Base-by-base conservation (phyloP, 2,329 filamentous ascomycete genomes). In the Epichloe baconii region DNA sequence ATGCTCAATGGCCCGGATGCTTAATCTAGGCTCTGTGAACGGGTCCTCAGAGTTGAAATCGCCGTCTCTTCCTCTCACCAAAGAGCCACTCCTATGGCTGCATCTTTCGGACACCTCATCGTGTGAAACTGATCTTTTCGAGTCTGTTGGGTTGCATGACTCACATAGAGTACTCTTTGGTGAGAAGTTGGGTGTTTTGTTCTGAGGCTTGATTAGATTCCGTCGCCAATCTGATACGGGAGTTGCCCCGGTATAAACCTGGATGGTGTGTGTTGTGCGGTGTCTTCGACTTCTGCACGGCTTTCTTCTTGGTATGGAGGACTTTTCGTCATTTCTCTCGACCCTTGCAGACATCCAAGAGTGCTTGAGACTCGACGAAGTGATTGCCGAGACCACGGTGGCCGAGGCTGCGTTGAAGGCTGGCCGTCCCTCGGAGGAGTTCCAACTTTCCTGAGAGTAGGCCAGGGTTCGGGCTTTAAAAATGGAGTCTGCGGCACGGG, bases 1-100 rank as follows among this genome's bases (percentile, higher is more conserved):
- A 11, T 59, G 53, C 51, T 65, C 63, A 37, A 65, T 52, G 35
- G 64, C 57, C 47, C 58, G 59, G 19, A 65, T 49, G 47, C 57
- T 62, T 43, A 64, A 43, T 35, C 56, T 55, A 26, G 61, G 53
- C 34, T 54, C 53, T 10, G 53, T 52, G 31, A 48, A 48, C 14
- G 44, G 44, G 38, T 53, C 36, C n/a, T 44, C 53, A 10, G 50
- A 19, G 34, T 43, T 34, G 19, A 47, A 42, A 21, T 14, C 53
- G 44, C 11, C 36, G 36, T 12, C 54, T 46, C 19, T 40, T 17
- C 2, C 49, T 41, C 2, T 44, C 45, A 40, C 44, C 14, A 44
- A 40, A 14, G 50, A 45, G 5, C 21, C 46, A 15, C 34, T 41
- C 23, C 51, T 50, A 15, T 50, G 48, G 21, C 48, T 43, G 37